phyloP scores from a whole-genome alignment of 768 basidiomycete genomes.

The Stropharia rugosoannulata region DNA sequence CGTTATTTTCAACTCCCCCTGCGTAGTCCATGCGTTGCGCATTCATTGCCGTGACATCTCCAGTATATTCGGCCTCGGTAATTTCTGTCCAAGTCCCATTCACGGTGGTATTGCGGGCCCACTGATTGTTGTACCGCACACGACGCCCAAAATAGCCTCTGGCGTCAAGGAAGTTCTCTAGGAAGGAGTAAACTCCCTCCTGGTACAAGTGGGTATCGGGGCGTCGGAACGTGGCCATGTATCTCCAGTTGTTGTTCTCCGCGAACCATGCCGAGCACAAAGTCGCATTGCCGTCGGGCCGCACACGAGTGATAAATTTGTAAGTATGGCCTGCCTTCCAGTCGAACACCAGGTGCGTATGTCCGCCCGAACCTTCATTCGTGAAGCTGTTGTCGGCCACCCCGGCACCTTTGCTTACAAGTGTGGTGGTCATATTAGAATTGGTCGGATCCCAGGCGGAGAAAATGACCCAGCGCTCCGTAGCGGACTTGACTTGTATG shows the following conservation, averaged over 20 bases:
- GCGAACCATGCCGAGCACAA: slow-evolving; percentile 16
- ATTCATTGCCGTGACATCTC: slow-evolving; percentile 7
- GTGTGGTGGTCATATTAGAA: slow-evolving; percentile 13
- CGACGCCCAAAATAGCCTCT: slow-evolving; percentile 12
- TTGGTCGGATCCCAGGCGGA: slow-evolving; percentile 13
- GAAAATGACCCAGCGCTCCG: slow-evolving; percentile 11
- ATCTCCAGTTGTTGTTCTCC: slow-evolving; percentile 12
- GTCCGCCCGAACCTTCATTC: slow-evolving; percentile 11
- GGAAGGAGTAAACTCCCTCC: slow-evolving; percentile 11
- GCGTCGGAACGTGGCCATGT: slow-evolving; percentile 14
- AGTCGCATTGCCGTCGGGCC: slow-evolving; percentile 9
- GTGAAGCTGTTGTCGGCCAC: slow-evolving; percentile 12
- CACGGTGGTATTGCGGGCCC: slow-evolving; percentile 9
- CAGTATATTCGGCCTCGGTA: slow-evolving; percentile 9
- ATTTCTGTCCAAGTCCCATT: slow-evolving; percentile 14
- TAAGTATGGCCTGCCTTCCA: slow-evolving; percentile 16
- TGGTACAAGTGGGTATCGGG: slow-evolving; percentile 11
- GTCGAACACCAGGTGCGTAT: slow-evolving; percentile 12
- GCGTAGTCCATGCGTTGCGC: slow-evolving; percentile 13
- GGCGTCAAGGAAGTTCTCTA: slow-evolving; percentile 13
- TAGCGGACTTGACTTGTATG: slow-evolving; percentile 12
- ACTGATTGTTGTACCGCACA: slow-evolving; percentile 11
- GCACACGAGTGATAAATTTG: slow-evolving; percentile 17
- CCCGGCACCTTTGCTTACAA: slow-evolving; percentile 16
- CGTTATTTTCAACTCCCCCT: slow-evolving; percentile 2